Base-by-base conservation (phyloP, 2,329 filamentous ascomycete genomes). In the Aspergillus sp. region DNA sequence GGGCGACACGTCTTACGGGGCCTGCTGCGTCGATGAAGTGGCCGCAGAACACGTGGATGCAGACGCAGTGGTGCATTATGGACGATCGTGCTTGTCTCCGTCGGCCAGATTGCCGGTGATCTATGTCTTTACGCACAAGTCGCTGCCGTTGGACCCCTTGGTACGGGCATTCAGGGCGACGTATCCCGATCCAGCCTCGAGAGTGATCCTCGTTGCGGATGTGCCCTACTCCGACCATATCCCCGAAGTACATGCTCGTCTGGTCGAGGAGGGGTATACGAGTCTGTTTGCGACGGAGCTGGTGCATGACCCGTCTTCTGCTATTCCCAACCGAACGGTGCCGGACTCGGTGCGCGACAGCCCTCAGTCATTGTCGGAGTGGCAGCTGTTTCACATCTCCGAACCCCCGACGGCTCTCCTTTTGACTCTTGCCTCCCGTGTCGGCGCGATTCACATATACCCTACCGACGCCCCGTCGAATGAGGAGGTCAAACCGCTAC, bases 21-120 rank as follows among this genome's bases (percentile, higher is more conserved):
- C 89, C 0, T 98, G 91, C 63, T 98, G 91, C 52, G 88, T 96
- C 12, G 91, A 98, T 52, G 91, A 98, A 63, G 80, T 96, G 25
- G 91, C 91, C 0, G 91, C 91, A 2, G 88, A 98, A 57, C 91
- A 98, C 56, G 82, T 86, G 11, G 74, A 86, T 49, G 88, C 91
- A 5, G 82, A 96, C 40, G 84, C 86, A 0, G 83, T 96, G 1
- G 80, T 98, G 10, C 91, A 98, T 57, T 98, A 96, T 49, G 91
- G 91, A 3, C 73, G 91, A 32, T 82, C 89, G 0, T 98, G 91
- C 53, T 69, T 98, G 15, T 95, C 86, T 5, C 89, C 89, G 1
- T 93, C 89, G 0, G 82, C 83, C 8, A 71, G 86, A 34, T 63
- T 96, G 32, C 86, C 89, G 0, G 88, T 94, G 14, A 76, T 95